Base-by-base conservation (phyloP, 2,329 filamentous ascomycete species). In the Byssothecium circinans region DNA sequence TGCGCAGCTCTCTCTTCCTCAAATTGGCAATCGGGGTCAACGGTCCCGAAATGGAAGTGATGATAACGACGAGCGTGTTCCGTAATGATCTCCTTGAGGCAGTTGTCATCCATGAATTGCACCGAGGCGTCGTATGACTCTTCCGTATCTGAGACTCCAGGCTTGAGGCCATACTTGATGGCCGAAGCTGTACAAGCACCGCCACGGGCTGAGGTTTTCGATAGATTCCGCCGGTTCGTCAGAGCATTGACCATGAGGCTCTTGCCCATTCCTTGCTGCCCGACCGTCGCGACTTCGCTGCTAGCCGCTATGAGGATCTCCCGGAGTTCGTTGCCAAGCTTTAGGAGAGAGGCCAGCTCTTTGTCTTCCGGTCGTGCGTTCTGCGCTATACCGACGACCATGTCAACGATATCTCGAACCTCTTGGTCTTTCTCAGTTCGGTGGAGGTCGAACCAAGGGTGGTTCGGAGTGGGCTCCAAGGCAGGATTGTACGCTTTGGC, bases 191-290 rank as follows among this genome's bases (percentile, higher is more conserved):
- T 56, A 35, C 53, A 56, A 8, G 53, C 50, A 8, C 27, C 29
- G 2, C 53, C 50, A 11, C n/a, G 8, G 1, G 46, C 49, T 1
- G 53, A 53, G 17, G 47, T 50, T 11, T 41, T 43, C 1, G 53
- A 45, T 2, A 56, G 39, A 12, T 36, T 20, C 4, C 33, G 47
- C 12, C 53, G 41, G 19, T 50, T 40, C 11, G 39, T 30, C 2
- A 53, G 27, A 2, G 50, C 53, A 45, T 56, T 56, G 39, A 53
- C 49, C 5, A 46, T 4, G 1, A 40, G 23, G 27, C 46, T 50
- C 42, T 56, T 56, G 4, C 53, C 53, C 29, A 50, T 47, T 2
- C 18, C 53, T 35, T 56, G 53, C 11, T 46, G 29, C 2, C 53
- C 50, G 8, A 53, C 49, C 1, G 52, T 41, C 5, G 36, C 45